Evolutionary conservation across 1,284 basidiomycete species (phyloP).

Genomic region (Ceratobasidium sp.): DNA sequence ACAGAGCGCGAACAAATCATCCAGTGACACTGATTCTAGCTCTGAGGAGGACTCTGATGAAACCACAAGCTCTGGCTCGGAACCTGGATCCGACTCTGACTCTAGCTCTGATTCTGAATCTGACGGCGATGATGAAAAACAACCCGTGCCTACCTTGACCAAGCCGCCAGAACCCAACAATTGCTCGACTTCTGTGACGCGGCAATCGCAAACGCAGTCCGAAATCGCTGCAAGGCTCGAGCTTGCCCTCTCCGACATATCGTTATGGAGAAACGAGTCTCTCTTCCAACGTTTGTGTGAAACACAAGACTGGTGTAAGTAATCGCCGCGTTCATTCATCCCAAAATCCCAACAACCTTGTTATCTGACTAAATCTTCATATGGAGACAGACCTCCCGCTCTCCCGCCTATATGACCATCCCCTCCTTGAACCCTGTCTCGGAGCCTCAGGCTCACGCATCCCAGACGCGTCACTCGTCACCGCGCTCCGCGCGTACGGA

Average conservation of each 20-base stretch:
- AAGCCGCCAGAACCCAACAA: background rate
- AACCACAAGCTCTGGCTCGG: background rate
- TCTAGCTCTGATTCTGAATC: conserved; percentile 22
- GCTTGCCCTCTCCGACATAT: conserved; percentile 45
- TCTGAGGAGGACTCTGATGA: background rate
- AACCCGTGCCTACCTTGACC: background rate
- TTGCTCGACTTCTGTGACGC: background rate
- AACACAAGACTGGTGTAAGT: conserved; percentile 51
- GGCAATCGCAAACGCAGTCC: conserved; percentile 2
- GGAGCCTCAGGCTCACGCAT: conserved; percentile 53
- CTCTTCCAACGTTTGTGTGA: conserved; percentile 34
- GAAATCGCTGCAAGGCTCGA: conserved; percentile 47
- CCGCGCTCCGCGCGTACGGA: conserved; percentile 66
- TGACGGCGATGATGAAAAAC: background rate
- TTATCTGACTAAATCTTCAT: background rate
- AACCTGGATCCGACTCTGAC: background rate
- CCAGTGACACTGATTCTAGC: background rate
- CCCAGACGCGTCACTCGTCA: conserved; percentile 68
- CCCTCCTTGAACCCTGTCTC: conserved; percentile 55
- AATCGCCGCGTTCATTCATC: background rate
- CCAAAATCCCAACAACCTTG: too few relatives aligned
- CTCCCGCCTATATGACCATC: conserved; percentile 61
- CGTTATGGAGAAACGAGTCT: conserved; percentile 38
- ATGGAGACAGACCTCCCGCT: conserved; percentile 46
- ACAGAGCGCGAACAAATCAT: background rate